phyloP scores from a whole-genome alignment of 352 stramenopile species.

The Phytophthora sojae region DNA sequence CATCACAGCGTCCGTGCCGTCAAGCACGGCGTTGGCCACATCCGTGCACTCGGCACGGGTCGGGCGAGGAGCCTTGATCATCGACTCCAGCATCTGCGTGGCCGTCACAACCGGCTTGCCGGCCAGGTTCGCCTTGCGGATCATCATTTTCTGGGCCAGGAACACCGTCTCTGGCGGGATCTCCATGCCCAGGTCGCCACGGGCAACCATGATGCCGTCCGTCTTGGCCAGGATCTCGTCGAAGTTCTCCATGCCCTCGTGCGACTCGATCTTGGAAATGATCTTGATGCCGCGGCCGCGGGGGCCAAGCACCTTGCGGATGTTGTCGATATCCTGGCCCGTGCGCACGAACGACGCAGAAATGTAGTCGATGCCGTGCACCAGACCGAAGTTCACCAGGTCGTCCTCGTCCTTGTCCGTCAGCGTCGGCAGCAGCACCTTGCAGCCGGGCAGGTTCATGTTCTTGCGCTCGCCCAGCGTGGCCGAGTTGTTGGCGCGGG shows the following conservation, averaged over 20 bases:
- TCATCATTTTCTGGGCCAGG: conserved; percentile 98
- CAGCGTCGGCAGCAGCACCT: conserved; percentile 90
- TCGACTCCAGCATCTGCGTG: conserved; percentile 99
- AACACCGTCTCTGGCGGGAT: conserved; percentile 98
- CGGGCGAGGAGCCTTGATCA: too few relatives aligned
- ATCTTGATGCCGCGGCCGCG: conserved; percentile 91
- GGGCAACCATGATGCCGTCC: conserved; percentile 98
- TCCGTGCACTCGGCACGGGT: too few relatives aligned
- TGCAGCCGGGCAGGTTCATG: conserved; percentile 94
- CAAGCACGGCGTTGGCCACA: too few relatives aligned
- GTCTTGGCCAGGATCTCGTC: conserved; percentile 96
- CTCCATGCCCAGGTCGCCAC: conserved; percentile 98
- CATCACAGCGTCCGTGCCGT: too few relatives aligned
- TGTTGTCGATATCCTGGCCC: conserved; percentile 96
- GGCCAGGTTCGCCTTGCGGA: conserved; percentile 93
- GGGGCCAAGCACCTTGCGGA: conserved; percentile 88
- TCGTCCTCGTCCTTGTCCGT: conserved; percentile 93
- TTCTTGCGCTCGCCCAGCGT: conserved; percentile 94
- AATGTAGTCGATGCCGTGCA: conserved; percentile 97
- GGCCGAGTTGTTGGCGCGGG: conserved; percentile 75
- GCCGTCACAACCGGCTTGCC: conserved; percentile 98
- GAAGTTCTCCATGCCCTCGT: conserved; percentile 95
- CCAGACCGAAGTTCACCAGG: conserved; percentile 95
- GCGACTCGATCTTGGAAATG: conserved; percentile 98
- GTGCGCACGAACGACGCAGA: conserved; percentile 97